Conservation (phyloP, 495 filamentous ascomycete species). For the Apiosordaria backusii region DNA sequence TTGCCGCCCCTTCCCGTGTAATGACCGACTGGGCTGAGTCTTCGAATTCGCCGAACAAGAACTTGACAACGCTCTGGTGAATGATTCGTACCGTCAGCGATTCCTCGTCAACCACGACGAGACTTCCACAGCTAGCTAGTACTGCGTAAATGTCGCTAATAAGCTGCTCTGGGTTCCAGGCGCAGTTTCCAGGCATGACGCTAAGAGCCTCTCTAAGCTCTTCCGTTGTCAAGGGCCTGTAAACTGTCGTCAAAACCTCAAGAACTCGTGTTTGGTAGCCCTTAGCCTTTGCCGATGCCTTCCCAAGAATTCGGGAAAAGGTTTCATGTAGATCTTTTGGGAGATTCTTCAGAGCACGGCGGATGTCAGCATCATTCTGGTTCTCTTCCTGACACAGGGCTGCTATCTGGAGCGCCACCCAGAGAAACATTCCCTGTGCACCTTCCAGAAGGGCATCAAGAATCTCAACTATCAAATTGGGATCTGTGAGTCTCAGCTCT, state of each 20-base stretch:
- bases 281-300: constrained; percentile 22
- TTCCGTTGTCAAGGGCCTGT: constrained; percentile 37
- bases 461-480: constrained; percentile 37
- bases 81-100: constrained; percentile 37
- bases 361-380: constrained; percentile 38
- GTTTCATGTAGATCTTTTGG: constrained; percentile 41
- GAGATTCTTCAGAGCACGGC: constrained; percentile 36
- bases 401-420: constrained; percentile 34
- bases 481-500: constrained; percentile 36
- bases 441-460: constrained; percentile 19
- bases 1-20: neutral
- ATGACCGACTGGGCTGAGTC: neutral
- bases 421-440: constrained; percentile 1
- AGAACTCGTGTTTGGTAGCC: constrained; percentile 30
- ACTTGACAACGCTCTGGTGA: constrained; percentile 45
- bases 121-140: constrained; percentile 41
- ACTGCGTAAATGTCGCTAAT: constrained; percentile 37
- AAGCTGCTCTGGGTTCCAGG: constrained; percentile 34
- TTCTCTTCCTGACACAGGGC: constrained; percentile 36
- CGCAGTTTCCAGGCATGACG: constrained; percentile 34
- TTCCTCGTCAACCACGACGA: constrained; percentile 47
- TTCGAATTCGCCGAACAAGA: constrained; percentile 31
- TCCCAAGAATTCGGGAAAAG: constrained; percentile 39
- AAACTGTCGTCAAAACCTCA: constrained; percentile 32
- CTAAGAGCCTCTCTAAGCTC: constrained; percentile 45